Conservation (phyloP, 2,329 filamentous ascomycete genomes). For the Clonostachys solani region DNA sequence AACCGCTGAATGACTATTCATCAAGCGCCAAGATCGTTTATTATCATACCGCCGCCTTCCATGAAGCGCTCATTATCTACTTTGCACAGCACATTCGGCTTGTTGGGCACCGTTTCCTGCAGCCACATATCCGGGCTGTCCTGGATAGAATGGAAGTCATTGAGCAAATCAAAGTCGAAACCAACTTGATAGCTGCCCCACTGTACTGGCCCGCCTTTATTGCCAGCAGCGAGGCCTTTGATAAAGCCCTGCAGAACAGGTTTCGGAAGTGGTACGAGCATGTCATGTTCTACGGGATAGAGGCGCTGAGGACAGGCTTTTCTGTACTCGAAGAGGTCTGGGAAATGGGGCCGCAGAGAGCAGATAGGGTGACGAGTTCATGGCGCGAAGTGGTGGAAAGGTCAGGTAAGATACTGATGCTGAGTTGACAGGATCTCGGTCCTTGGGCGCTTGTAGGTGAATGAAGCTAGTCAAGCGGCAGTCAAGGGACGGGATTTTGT, state of each 20-base stretch:
- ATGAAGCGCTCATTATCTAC: conserved; percentile 16
- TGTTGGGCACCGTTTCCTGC: conserved; percentile 8
- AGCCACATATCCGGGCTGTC: conserved; percentile 7
- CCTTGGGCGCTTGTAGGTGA: too few species aligned
- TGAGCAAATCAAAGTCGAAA: conserved; percentile 11
- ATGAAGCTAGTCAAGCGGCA: too few species aligned
- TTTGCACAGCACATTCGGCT: conserved; percentile 11
- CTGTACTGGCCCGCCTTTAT: conserved; percentile 16
- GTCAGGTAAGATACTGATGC: neutral
- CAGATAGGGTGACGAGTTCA: neutral
- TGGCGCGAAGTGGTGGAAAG: neutral
- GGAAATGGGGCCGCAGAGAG: conserved; percentile 4
- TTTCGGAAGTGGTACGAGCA: conserved; percentile 11
- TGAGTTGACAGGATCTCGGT: neutral
- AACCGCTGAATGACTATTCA: neutral
- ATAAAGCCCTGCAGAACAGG: conserved; percentile 7
- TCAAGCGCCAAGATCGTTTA: neutral
- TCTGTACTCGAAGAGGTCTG: conserved; percentile 11
- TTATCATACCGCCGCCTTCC: conserved; percentile 10
- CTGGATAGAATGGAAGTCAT: conserved; percentile 11
- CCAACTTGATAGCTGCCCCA: conserved; percentile 9
- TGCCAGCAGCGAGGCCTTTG: conserved; percentile 11
- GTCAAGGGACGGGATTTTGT: too few species aligned
- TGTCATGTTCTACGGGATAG: conserved; percentile 12
- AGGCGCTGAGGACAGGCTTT: conserved; percentile 12